Evolutionary conservation across 2,329 filamentous ascomycete species (phyloP).

Genomic region (Exserohilum turcica): DNA sequence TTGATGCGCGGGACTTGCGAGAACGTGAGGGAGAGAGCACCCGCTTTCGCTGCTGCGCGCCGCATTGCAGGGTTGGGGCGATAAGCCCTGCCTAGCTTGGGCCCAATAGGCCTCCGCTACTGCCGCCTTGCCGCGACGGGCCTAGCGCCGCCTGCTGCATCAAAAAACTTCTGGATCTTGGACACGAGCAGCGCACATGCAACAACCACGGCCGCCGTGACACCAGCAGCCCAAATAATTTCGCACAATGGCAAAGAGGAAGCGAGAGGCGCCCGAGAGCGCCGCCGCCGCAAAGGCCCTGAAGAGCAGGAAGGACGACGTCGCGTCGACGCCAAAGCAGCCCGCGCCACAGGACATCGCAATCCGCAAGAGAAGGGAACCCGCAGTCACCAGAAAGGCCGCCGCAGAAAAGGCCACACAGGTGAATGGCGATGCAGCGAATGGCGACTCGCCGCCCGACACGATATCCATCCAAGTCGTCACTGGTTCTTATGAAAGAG

Average conservation of each 20-base stretch:
- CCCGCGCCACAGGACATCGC: slow-evolving; percentile 20
- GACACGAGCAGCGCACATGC: slow-evolving; percentile 9
- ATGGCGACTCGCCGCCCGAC: slow-evolving; percentile 9
- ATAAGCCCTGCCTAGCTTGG: slow-evolving; percentile 33
- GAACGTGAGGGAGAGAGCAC: slow-evolving; percentile 31
- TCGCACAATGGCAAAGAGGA: slow-evolving; percentile 44
- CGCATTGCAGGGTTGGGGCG: slow-evolving; percentile 20
- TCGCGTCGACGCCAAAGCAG: slow-evolving; percentile 25
- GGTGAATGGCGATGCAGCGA: slow-evolving; percentile 9
- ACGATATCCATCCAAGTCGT: slow-evolving; percentile 76
- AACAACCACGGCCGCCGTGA: slow-evolving; percentile 18
- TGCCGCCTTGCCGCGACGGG: slow-evolving; percentile 13
- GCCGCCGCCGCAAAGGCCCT: slow-evolving; percentile 25
- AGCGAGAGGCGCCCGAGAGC: slow-evolving; percentile 35
- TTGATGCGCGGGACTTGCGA: slow-evolving; percentile 36
- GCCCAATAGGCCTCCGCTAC: slow-evolving; percentile 11
- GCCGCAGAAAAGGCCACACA: slow-evolving; percentile 22
- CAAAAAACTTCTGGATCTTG: slow-evolving; percentile 28
- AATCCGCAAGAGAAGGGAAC: slow-evolving; percentile 24
- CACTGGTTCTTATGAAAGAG: slow-evolving; percentile 90
- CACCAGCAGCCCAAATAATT: neutral
- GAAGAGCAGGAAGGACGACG: slow-evolving; percentile 37
- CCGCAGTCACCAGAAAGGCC: slow-evolving; percentile 22
- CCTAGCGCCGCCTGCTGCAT: slow-evolving; percentile 28
- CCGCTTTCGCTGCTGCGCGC: slow-evolving; percentile 20